Conservation (phyloP, 1,284 basidiomycete genomes). For the Irpex rosettiformis region DNA sequence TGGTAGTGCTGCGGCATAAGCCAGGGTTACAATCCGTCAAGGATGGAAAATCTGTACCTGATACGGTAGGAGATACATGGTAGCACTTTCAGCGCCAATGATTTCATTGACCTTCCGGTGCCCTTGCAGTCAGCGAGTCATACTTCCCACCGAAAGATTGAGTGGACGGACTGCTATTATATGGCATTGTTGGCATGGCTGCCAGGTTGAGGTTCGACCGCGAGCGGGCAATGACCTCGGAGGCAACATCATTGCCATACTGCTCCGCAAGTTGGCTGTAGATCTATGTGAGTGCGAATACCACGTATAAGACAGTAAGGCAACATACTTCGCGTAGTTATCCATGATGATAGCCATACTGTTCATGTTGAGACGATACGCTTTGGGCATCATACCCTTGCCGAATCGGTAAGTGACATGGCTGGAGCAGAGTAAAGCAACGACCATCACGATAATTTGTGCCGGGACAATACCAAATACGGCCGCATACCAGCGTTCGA, state of each 20-base stretch:
- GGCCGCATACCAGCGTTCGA: conserved; percentile 52
- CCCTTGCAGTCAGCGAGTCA: conserved; percentile 16
- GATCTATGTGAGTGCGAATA: background rate
- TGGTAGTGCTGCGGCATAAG: background rate
- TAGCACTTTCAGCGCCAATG: background rate
- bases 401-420: conserved; percentile 66
- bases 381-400: conserved; percentile 64
- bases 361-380: conserved; percentile 54
- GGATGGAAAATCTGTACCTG: background rate
- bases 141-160: conserved; percentile 21
- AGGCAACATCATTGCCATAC: conserved; percentile 40
- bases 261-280: conserved; percentile 42
- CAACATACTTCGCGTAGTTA: conserved; percentile 51
- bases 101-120: conserved; percentile 12
- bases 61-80: background rate
- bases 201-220: conserved; percentile 35
- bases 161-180: conserved; percentile 18
- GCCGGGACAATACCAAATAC: conserved; percentile 52
- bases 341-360: conserved; percentile 63
- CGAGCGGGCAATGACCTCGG: conserved; percentile 37
- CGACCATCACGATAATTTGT: conserved; percentile 49
- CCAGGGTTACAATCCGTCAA: background rate
- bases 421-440: conserved; percentile 53
- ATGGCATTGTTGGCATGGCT: conserved; percentile 29
- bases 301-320: background rate